A percentile compares a stretch with the other conserved stretches of the same genome.
Conservation (phyloP, 108 stramenopile species). For the Asterionellopsis glacialis region DNA sequence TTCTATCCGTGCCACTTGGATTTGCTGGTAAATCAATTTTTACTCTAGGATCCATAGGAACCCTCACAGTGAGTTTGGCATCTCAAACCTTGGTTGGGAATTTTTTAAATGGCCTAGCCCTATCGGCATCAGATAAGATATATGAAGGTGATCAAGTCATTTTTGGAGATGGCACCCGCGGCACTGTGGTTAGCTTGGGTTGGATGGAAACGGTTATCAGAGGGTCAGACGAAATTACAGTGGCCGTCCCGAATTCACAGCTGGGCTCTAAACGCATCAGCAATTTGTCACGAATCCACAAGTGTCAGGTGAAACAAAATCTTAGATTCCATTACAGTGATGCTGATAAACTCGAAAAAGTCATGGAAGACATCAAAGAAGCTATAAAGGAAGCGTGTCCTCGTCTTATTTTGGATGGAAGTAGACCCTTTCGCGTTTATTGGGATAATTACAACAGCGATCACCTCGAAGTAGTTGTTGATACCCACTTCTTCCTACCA, state of each 20-base stretch:
- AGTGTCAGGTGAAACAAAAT: constrained; percentile 60
- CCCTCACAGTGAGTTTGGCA: constrained; percentile 16
- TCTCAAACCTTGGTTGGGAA: constrained; percentile 9
- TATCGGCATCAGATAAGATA: constrained; percentile 48
- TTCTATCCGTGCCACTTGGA: constrained; percentile 11
- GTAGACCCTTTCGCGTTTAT: constrained; percentile 46
- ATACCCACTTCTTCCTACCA: constrained; percentile 36
- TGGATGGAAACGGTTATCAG: constrained; percentile 38
- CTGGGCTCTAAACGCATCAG: constrained; percentile 37
- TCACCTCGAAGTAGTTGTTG: constrained; percentile 43
- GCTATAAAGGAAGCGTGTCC: constrained; percentile 57
- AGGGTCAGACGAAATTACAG: constrained; percentile 40
- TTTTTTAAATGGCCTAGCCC: constrained; percentile 46
- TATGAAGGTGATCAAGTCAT: constrained; percentile 49
- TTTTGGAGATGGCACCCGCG: constrained; percentile 55
- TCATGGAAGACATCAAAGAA: constrained; percentile 42
- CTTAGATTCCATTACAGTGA: constrained; percentile 54
- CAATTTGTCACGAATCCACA: constrained; percentile 39
- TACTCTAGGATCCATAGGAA: constrained; percentile 13
- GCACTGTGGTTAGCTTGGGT: constrained; percentile 39
- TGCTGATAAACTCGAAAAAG: constrained; percentile 40
- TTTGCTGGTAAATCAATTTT: constrained; percentile 20
- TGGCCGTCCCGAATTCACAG: constrained; percentile 55
- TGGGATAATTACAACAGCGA: constrained; percentile 39
- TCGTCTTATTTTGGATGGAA: constrained; percentile 52